Base-by-base conservation (phyloP, 345 rosid species). In the Gossypium rotundifolium region DNA sequence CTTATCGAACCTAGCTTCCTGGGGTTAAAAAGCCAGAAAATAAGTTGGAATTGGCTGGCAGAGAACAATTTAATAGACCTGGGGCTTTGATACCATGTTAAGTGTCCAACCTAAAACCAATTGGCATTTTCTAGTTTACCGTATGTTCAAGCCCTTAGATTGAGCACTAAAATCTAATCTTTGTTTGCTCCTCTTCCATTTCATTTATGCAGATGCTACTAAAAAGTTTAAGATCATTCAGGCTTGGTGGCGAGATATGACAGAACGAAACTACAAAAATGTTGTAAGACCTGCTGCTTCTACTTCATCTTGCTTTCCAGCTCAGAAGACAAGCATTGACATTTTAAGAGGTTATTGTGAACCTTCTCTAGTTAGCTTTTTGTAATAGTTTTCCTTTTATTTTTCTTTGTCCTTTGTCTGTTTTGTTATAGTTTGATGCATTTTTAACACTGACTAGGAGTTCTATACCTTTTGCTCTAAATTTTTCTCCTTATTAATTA, bases 201-300 rank as follows among this genome's bases (percentile, higher is more conserved):
- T 18, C 62, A n/a, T 70, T 66, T 60, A 65, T 83, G 80, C 85
- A 88, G 98, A 88, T 81, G 89, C 92, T 76, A 80, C 84, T 7
- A 88, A 79, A 69, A 92, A 76, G 75, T 94, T 90, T 83, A 89
- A 81, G 78, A 91, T 90, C 54, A 88, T 94, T 71, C 91, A 85
- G 81, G 85, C 95, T 72, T 92, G 98, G 97, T 94, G 98, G 98
- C 95, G 76, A 83, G 88, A 85, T 60, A 90, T 91, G 97, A 89
- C 93, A 46, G 91, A 79, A 78, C 79, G 76, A 76, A 89, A 84
- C 79, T 79, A 75, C 58, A 82, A 16, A 45, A 65, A 80, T 75
- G 81, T 75, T 73, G 71, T 76, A 52, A 84, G 80, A 80, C 66
- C 86, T 79, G 70, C 48, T 72, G 62, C 45, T 76, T 74, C 84